These are phyloP conservation scores for Juncus effusus DNA, from an alignment of 176 grass and related monocot species.

Conservation along the genomic window DNA sequence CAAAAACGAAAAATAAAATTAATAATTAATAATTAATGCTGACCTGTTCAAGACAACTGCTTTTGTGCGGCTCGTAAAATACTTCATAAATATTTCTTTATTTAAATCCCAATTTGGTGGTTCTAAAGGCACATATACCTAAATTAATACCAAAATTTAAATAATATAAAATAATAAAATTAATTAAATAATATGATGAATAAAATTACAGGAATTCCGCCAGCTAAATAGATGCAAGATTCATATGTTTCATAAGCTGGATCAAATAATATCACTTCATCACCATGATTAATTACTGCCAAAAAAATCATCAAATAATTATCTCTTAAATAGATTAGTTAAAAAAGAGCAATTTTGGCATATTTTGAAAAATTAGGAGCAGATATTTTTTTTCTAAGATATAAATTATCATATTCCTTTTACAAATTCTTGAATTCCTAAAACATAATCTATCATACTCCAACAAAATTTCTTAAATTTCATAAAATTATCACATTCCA, in stretches of 20 bases:
- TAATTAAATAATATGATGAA: background rate
- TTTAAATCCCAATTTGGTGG: conserved; percentile 72
- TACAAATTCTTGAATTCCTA: no score
- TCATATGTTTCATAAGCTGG: conserved; percentile 82
- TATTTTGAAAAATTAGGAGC: no score
- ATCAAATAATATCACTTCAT: conserved; percentile 81
- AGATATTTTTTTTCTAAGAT: no score
- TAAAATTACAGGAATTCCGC: conserved; percentile 65
- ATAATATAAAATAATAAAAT: background rate
- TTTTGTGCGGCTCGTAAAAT: conserved; percentile 75
- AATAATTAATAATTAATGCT: conserved; percentile 1
- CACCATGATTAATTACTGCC: conserved; percentile 69
- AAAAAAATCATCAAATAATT: background rate
- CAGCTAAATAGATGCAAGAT: conserved; percentile 63
- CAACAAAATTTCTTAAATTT: no score
- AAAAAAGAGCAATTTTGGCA: no score
- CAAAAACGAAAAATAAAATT: background rate
- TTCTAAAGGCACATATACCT: conserved; percentile 84
- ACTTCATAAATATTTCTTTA: conserved; percentile 52
- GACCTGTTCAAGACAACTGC: conserved; percentile 90
- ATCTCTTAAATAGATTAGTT: background rate
- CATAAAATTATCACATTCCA: no score
- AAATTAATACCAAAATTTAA: conserved; percentile 2
- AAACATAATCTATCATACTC: no score
- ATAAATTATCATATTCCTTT: no score